These are phyloP conservation scores for Cylindrotheca fusiformis DNA, from an alignment of 108 stramenopile species.

Conservation along the genomic window DNA sequence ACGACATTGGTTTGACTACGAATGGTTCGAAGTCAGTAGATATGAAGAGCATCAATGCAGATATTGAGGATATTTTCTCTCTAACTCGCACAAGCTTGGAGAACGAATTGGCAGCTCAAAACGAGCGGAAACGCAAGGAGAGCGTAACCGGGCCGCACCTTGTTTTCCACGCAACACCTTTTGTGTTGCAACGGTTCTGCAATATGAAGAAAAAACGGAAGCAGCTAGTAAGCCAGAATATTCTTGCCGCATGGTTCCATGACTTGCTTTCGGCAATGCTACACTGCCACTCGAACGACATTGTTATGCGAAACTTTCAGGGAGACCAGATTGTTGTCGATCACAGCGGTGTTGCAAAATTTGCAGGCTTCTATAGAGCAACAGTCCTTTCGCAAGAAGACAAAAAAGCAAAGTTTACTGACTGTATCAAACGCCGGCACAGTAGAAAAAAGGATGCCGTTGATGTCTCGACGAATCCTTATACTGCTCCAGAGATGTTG, in stretches of 20 bases:
- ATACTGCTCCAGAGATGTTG: slow-evolving; percentile 73
- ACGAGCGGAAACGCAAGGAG: slow-evolving; percentile 51
- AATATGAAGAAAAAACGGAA: slow-evolving; percentile 44
- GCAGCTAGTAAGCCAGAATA: slow-evolving; percentile 40
- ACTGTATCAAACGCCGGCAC: slow-evolving; percentile 2
- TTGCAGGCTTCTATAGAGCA: slow-evolving; percentile 69
- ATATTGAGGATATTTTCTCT: slow-evolving; percentile 77
- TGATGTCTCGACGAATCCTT: slow-evolving; percentile 58
- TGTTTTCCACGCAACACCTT: slow-evolving; percentile 75
- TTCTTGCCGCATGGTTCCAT: slow-evolving; percentile 73
- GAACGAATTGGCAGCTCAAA: slow-evolving; percentile 51
- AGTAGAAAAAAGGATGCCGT: slow-evolving; percentile 46
- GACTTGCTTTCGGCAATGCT: slow-evolving; percentile 76
- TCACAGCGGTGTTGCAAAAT: slow-evolving; percentile 72
- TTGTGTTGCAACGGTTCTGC: slow-evolving; percentile 69
- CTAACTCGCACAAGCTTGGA: slow-evolving; percentile 58
- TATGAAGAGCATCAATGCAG: slow-evolving; percentile 49
- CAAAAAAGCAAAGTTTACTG: slow-evolving; percentile 7
- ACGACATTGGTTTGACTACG: neutral
- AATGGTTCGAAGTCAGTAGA: slow-evolving; percentile 3
- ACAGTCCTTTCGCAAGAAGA: slow-evolving; percentile 46
- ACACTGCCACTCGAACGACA: slow-evolving; percentile 77
- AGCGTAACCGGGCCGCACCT: slow-evolving; percentile 61
- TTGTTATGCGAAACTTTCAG: slow-evolving; percentile 67
- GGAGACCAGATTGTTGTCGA: slow-evolving; percentile 78